Percentiles rank a stretch among this genome's conserved stretches.
Conservation (phyloP, 2,329 filamentous ascomycete genomes). For the Colletotrichum sp. region DNA sequence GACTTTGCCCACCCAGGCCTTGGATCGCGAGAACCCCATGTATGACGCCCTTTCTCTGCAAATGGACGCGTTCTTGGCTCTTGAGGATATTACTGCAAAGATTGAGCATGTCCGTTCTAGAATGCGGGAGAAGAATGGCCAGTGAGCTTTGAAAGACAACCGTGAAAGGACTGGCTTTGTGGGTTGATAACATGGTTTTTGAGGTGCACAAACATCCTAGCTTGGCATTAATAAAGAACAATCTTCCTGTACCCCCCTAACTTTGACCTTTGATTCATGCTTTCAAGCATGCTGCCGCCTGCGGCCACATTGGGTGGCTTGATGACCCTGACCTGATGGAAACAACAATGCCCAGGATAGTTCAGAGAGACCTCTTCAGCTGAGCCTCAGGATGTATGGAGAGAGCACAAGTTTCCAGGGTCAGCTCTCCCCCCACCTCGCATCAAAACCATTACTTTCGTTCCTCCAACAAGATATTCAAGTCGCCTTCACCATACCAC, state of each 20-base stretch:
- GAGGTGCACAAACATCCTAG: neutral
- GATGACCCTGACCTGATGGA: neutral
- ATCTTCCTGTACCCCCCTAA: neutral
- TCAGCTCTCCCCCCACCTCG: accelerated
- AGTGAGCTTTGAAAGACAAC: neutral
- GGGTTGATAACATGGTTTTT: neutral
- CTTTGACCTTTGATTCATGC: neutral
- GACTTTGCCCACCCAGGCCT: neutral
- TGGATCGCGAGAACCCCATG: neutral
- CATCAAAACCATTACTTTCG: neutral
- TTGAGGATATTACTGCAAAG: neutral
- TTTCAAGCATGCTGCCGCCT: neutral
- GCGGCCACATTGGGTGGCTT: neutral
- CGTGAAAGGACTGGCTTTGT: neutral
- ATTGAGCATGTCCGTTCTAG: neutral
- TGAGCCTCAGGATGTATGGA: neutral
- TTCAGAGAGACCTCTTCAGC: neutral
- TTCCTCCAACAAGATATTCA: neutral
- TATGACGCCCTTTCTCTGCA: neutral
- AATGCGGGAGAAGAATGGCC: neutral
- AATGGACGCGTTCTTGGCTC: neutral
- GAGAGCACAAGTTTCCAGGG: neutral
- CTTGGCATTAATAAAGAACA: neutral
- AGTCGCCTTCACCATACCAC: neutral
- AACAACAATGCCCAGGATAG: neutral